Conservation (phyloP, 2,329 filamentous ascomycete genomes). For the Scytalidium sp. region DNA sequence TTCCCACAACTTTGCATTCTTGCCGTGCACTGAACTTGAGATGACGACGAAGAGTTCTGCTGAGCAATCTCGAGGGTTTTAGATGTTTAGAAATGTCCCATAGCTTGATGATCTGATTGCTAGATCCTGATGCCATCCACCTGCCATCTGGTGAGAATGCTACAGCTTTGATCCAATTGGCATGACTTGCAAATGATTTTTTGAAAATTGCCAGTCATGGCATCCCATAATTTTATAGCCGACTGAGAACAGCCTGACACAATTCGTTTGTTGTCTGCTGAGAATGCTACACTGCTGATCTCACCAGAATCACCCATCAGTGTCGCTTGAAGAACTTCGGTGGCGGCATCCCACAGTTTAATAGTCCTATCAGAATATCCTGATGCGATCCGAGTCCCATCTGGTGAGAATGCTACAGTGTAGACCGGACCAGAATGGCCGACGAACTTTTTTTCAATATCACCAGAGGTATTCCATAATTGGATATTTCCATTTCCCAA, state of each 20-base stretch:
- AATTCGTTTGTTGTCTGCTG: neutral
- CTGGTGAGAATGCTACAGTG: slow-evolving; percentile 5
- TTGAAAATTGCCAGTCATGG: neutral
- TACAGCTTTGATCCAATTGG: neutral
- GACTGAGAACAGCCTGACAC: neutral
- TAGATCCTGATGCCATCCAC: neutral
- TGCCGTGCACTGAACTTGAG: too few species aligned
- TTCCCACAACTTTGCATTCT: too few species aligned
- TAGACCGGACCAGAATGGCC: slow-evolving; percentile 5
- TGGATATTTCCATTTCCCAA: neutral
- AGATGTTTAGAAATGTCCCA: slow-evolving; percentile 1
- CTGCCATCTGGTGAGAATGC: slow-evolving; percentile 1
- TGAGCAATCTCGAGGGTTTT: too few species aligned
- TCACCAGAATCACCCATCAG: neutral
- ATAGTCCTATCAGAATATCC: slow-evolving; percentile 11
- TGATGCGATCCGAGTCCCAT: slow-evolving; percentile 4
- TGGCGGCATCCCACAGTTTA: slow-evolving; percentile 9
- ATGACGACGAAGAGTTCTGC: too few species aligned
- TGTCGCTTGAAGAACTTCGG: slow-evolving; percentile 3
- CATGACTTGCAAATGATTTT: neutral
- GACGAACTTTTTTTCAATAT: slow-evolving; percentile 4
- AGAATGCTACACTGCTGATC: neutral
- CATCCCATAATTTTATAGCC: neutral
- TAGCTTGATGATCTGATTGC: neutral
- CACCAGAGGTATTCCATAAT: neutral